These are phyloP conservation scores for Annulohypoxylon moriforme DNA, from an alignment of 495 filamentous ascomycete genomes.

Conservation along the genomic window DNA sequence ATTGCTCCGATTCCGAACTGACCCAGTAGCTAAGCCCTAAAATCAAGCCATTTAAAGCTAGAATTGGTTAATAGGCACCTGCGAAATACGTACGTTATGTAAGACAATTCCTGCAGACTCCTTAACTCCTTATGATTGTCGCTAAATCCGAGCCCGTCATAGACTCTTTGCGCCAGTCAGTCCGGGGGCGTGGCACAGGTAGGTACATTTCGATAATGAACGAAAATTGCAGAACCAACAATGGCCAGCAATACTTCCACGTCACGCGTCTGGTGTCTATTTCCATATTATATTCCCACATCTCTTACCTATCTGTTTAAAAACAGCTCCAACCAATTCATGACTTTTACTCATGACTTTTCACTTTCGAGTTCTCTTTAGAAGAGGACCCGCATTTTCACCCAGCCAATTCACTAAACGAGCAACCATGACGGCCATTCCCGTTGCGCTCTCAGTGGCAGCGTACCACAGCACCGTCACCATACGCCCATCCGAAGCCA, in stretches of 20 bases:
- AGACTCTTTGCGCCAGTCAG: not conserved
- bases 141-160: not conserved
- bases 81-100: conserved; percentile 7
- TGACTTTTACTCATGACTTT: conserved; percentile 32
- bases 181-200: not conserved
- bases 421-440: conserved; percentile 27
- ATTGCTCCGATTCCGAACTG: conserved; percentile 5
- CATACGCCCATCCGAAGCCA: conserved; percentile 22
- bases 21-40: not conserved
- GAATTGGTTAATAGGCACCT: not conserved
- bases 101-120: not conserved
- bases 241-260: not conserved
- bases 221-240: not conserved
- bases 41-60: not conserved
- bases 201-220: not conserved
- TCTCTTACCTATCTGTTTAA: not conserved
- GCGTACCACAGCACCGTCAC: conserved; percentile 46
- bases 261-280: not conserved
- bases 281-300: not conserved
- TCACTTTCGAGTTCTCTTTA: conserved; percentile 28
- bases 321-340: not conserved
- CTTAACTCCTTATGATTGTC: conserved; percentile 3
- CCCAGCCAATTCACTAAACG: conserved; percentile 27
- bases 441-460: conserved; percentile 39
- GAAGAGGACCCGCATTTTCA: conserved; percentile 13